Evolutionary conservation across 116 monocot species (phyloP).

Genomic region (Phalaenopsis hybrid): DNA sequence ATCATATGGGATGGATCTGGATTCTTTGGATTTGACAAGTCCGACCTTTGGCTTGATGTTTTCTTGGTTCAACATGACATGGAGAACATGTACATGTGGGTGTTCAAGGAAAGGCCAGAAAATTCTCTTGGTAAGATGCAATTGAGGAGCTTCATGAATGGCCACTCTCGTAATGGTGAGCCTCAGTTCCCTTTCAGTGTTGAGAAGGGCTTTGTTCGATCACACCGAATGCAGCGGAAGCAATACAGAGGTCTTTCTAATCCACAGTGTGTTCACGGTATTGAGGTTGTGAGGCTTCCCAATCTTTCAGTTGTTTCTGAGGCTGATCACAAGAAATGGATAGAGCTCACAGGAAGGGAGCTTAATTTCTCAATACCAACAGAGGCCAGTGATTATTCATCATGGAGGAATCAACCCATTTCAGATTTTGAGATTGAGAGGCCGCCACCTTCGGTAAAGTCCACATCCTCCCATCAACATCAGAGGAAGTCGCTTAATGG

Average conservation of each 20-base stretch:
- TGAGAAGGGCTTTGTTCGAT: constrained; percentile 36
- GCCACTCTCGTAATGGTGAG: constrained; percentile 24
- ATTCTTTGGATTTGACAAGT: constrained; percentile 15
- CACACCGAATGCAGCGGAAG: constrained; percentile 40
- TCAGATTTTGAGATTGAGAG: constrained; percentile 40
- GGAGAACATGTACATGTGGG: constrained; percentile 43
- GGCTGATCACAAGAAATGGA: constrained; percentile 29
- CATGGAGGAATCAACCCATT: constrained; percentile 30
- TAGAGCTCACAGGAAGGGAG: constrained; percentile 33
- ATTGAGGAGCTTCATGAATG: constrained; percentile 33
- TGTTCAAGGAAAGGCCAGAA: constrained; percentile 28
- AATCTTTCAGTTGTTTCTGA: constrained; percentile 28
- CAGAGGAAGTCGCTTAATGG: constrained; percentile 27
- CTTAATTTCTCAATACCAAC: constrained; percentile 30
- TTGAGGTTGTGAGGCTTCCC: constrained; percentile 25
- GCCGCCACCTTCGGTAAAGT: constrained; percentile 13
- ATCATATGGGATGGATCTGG: constrained; percentile 10
- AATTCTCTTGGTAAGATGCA: constrained; percentile 37
- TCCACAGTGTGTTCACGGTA: constrained; percentile 39
- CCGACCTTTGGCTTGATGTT: constrained; percentile 24
- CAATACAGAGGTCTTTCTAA: constrained; percentile 39
- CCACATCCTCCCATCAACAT: constrained; percentile 11
- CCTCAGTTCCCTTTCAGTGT: constrained; percentile 33
- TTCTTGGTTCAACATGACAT: constrained; percentile 37
- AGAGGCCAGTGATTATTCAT: constrained; percentile 31